Percentiles rank a stretch among this genome's conserved stretches.
Conservation (phyloP, 169 alveolate genomes). For the Plasmodium inui region DNA sequence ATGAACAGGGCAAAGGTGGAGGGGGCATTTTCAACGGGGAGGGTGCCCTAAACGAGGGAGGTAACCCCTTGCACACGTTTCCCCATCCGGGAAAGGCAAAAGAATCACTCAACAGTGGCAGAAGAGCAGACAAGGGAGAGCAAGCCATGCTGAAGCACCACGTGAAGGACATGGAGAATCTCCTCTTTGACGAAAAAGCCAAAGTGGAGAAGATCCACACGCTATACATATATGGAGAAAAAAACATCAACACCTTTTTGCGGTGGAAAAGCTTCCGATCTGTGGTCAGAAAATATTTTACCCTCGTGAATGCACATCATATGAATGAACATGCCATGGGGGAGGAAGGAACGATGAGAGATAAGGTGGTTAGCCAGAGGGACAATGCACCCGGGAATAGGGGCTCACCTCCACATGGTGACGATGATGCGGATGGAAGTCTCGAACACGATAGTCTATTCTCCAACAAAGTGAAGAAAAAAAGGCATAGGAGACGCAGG, state of each 20-base stretch:
- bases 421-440: not conserved
- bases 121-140: conserved; percentile 3
- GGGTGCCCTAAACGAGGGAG: not conserved
- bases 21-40: not conserved
- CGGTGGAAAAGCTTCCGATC: conserved; percentile 55
- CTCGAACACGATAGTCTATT: not conserved
- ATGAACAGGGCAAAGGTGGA: not conserved
- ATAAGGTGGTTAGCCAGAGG: not conserved
- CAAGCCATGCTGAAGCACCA: not conserved
- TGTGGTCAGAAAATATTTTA: conserved; percentile 37
- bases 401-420: not conserved
- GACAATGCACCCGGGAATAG: not conserved
- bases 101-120: not conserved
- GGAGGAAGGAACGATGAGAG: not conserved
- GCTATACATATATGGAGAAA: conserved; percentile 61
- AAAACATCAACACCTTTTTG: conserved; percentile 56
- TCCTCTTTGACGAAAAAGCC: conserved; percentile 2
- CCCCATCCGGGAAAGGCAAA: not conserved
- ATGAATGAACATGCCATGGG: not conserved
- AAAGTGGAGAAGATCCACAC: conserved; percentile 42
- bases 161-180: conserved; percentile 14
- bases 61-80: not conserved
- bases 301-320: conserved; percentile 3
- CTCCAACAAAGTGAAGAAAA: conserved; percentile 10
- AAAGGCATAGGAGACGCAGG: conserved; percentile 12